Evolutionary conservation across 2,329 filamentous ascomycete species (phyloP), one percentile per base, ranked within the genome.

Genomic region (Aspergillus intermedius): DNA sequence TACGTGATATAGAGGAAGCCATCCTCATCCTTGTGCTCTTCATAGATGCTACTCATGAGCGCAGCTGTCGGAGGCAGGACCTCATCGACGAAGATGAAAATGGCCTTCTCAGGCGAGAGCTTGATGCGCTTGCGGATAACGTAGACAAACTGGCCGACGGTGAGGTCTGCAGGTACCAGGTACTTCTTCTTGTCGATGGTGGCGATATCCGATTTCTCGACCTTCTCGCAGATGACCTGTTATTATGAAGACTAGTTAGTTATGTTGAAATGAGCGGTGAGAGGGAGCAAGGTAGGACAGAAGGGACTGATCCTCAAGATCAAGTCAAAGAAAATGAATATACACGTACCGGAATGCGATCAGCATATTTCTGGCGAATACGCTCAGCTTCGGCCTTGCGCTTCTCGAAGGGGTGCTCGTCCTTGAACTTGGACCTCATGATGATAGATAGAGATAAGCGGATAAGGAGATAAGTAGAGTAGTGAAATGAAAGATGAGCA

Each of bases 171-270:
- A 12, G 93, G 93, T 23, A 98, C 93, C 44, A 98, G 82, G 69
- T 98, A 98, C 79, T 98, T 98, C 84, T 98, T 98, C 86, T 98
- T 98, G 77, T 98, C 93, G 80, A 98, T 98, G 60, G 93, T 97
- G 52, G 93, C 93, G 64, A 98, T 98, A 70, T 98, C 93, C 54
- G 88, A 94, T 78, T 96, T 97, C 77, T 98, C 93, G 61, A 97
- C 91, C 80, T 97, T 97, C 76, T 97, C 93, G 80, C 93, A 98
- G 71, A 98, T 98, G 56, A 98, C 91, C 91, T 95, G 63, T 60
- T 40, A 47, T 25, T 52, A 49, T 48, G 49, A 51, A 49, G 49
- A 46, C 51, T 49, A 60, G 58, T 62, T 60, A 61, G 60, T 21
- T 48, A 58, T 12, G 25, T 43, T 49, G 47, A 53, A 65, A 67